Base-by-base conservation (phyloP, 2,329 filamentous ascomycete species). In the Sporothrix dimorphospora region DNA sequence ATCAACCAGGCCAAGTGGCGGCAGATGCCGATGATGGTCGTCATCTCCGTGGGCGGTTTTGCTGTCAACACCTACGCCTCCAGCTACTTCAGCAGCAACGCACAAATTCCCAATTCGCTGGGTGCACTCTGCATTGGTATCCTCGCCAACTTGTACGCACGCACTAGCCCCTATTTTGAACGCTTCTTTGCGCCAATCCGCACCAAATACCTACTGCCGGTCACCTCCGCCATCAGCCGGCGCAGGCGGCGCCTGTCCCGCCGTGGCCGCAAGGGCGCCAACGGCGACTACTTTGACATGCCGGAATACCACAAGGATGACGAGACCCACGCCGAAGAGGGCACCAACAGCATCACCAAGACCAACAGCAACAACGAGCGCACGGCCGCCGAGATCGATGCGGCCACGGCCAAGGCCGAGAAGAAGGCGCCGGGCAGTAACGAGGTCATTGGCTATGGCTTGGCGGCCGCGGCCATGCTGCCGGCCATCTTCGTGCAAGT, bases 391-490 rank as follows among this genome's bases (percentile, higher is more conserved):
- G 55, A 71, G 47, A 55, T 59, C 14, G 69, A 71, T 0, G 61
- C 72, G 53, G 73, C 77, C 21, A 75, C 75, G 67, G 76, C 55
- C 74, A 78, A 70, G 47, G 70, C 72, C n/a, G 69, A 72, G 51
- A 74, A 71, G 27, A 75, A 76, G 69, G 74, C 74, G 0, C 74
- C 67, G 61, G 78, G 72, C 77, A 80, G 74, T 80, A 85, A 7
- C 81, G 83, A 76, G 49, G 74, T 76, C 7, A 82, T 89, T 6
- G 89, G 91, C 14, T 94, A 94, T 79, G 92, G 92, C 1, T 87
- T 97, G 2, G 94, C 94, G 0, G 94, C 94, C 0, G 93, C 93
- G 0, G 91, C 92, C 1, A 93, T 97, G 85, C 83, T 97, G 11
- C 94, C 94, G 0, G 94, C 92, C 5, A 97, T 97, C 75, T 97